Conservation (phyloP, 768 basidiomycete species). For the Boletales sp. region DNA sequence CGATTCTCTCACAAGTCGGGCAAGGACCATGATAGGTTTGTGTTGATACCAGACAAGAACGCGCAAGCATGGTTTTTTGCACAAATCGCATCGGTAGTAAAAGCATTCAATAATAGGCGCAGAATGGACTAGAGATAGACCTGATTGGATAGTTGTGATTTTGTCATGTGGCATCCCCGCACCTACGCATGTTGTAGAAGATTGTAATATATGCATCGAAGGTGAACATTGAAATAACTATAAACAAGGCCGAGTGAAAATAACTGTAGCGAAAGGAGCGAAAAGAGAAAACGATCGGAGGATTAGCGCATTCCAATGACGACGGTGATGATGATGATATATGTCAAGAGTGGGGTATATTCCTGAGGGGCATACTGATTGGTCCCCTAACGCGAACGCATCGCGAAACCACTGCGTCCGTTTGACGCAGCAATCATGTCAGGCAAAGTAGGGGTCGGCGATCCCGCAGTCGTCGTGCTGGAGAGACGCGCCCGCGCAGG, state of each 20-base stretch:
- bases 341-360: slow-evolving; percentile 26
- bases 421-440: slow-evolving; percentile 35
- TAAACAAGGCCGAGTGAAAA: slow-evolving; percentile 25
- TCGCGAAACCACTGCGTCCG: slow-evolving; percentile 23
- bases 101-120: slow-evolving; percentile 67
- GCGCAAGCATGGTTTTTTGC: slow-evolving; percentile 80
- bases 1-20: slow-evolving; percentile 80
- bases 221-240: slow-evolving; percentile 16
- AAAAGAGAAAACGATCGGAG: slow-evolving; percentile 12
- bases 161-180: slow-evolving; percentile 24
- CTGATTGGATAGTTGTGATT: slow-evolving; percentile 9
- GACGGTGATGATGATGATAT: slow-evolving; percentile 12
- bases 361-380: slow-evolving; percentile 18
- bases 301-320: slow-evolving; percentile 13
- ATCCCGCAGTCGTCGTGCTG: slow-evolving; percentile 51
- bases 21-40: slow-evolving; percentile 70
- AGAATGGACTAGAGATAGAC: slow-evolving; percentile 55
- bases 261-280: slow-evolving; percentile 17
- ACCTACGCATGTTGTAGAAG: slow-evolving; percentile 18
- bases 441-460: slow-evolving; percentile 39
- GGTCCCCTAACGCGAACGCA: slow-evolving; percentile 16
- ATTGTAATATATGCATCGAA: slow-evolving; percentile 27
- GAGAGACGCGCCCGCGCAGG: slow-evolving; percentile 52
- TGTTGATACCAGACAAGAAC: slow-evolving; percentile 69
- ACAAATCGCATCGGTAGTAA: slow-evolving; percentile 72